Evolutionary conservation across 2,329 filamentous ascomycete species (phyloP).

Genomic region (Mycocentrospora acerina): DNA sequence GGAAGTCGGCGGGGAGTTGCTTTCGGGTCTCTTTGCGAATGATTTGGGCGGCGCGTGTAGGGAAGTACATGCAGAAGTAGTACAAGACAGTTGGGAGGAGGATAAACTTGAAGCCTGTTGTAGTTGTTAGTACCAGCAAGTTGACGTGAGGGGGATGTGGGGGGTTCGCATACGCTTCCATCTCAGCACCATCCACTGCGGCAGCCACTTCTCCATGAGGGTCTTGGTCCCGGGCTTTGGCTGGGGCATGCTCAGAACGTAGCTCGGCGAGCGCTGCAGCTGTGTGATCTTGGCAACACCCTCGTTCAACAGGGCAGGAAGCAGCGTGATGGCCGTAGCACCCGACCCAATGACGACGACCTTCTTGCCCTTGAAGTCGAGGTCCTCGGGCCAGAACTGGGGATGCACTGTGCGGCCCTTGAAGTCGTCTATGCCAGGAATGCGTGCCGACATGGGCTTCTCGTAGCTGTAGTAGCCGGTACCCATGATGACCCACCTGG

Average conservation of each 20-base stretch:
- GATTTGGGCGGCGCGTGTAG: slow-evolving; percentile 50
- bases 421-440: slow-evolving; percentile 69
- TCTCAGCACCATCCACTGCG: slow-evolving; percentile 48
- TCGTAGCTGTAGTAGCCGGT: slow-evolving; percentile 76
- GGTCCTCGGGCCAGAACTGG: slow-evolving; percentile 73
- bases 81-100: slow-evolving; percentile 52
- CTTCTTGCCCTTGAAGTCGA: slow-evolving; percentile 67
- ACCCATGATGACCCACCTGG: slow-evolving; percentile 59
- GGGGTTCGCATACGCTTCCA: slow-evolving; percentile 45
- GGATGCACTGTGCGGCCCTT: slow-evolving; percentile 65
- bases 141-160: neutral
- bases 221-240: slow-evolving; percentile 38
- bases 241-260: slow-evolving; percentile 58
- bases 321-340: slow-evolving; percentile 75
- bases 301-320: slow-evolving; percentile 67
- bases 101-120: slow-evolving; percentile 50
- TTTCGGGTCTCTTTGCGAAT: slow-evolving; percentile 49
- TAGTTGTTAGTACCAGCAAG: neutral
- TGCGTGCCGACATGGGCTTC: slow-evolving; percentile 59
- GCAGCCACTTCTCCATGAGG: slow-evolving; percentile 45
- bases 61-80: slow-evolving; percentile 56
- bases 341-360: slow-evolving; percentile 75
- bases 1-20: slow-evolving; percentile 53
- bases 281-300: slow-evolving; percentile 69
- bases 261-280: slow-evolving; percentile 74